These are phyloP conservation scores for Adansonia grandidieri DNA, from an alignment of 441 rosid species.

Conservation along the genomic window DNA sequence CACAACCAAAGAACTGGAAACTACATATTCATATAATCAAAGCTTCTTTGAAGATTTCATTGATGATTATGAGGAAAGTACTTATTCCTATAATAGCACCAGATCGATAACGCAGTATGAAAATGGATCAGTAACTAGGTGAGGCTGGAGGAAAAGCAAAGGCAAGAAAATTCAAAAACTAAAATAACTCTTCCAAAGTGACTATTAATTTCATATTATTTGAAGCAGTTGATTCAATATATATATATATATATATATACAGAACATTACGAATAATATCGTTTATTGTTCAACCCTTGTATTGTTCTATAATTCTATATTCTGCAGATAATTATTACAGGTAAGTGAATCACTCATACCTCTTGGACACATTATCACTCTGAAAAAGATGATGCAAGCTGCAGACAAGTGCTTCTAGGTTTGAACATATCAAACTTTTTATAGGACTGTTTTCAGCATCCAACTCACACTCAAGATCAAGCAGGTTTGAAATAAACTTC, in stretches of 20 bases:
- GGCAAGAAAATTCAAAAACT: background rate
- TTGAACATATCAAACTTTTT: constrained; percentile 56
- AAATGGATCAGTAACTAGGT: background rate
- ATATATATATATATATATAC: background rate
- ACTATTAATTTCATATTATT: background rate
- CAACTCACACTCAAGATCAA: constrained; percentile 68
- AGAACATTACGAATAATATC: background rate
- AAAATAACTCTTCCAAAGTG: background rate
- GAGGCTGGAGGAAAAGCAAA: background rate
- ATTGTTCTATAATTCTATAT: background rate
- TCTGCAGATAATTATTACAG: background rate
- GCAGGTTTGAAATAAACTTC: constrained; percentile 79
- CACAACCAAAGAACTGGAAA: background rate
- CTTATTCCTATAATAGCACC: background rate
- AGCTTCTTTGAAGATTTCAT: constrained; percentile 3
- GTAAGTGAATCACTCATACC: constrained; percentile 49
- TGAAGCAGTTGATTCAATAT: constrained; percentile 7
- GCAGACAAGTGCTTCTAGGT: constrained; percentile 63
- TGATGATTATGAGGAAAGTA: constrained; percentile 1
- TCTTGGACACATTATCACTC: constrained; percentile 56
- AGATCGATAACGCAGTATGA: background rate
- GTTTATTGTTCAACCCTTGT: background rate
- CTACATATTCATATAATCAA: background rate
- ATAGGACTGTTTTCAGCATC: constrained; percentile 51
- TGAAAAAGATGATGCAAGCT: constrained; percentile 76